Base-by-base conservation (phyloP, 2,329 filamentous ascomycete species). In the Podosphaera leucotricha region DNA sequence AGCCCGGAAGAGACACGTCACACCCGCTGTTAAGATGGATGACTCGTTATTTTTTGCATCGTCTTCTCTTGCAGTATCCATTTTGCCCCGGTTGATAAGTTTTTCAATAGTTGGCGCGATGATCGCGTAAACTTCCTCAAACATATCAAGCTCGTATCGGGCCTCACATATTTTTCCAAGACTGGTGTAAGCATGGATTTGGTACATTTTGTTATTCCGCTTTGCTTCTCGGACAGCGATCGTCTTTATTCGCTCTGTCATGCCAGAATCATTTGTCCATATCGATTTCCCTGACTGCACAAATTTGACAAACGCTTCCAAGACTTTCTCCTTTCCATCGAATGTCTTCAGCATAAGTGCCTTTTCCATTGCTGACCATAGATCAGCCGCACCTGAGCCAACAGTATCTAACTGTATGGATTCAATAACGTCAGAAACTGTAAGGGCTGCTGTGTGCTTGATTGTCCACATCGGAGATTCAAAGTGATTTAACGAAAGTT, bases 261-360 rank as follows among this genome's bases (percentile, higher is more conserved):
- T 61, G 8, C 57, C 55, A 0, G 57, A 48, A 49, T 78, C 70
- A 5, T 60, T 58, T 40, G 65, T 61, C 65, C 75, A 76, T 24
- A 82, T 63, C 6, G 59, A 60, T 50, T 68, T 69, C 0, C 71
- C 72, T 49, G 76, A 73, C 53, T 73, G 68, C 0, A 80, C 75
- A 53, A 95, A 90, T 46, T 75, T 71, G 3, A 84, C 78, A 59
- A 90, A 84, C 5, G 81, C 77, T 38, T 75, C 69, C 2, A 95
- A 66, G 26, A 98, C 72, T 51, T 75, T 76, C 61, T 94, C 85
- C 58, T 98, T 98, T 19, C 84, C 84, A 0, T 80, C 71, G 67
- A 93, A 98, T 0, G 86, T 93, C 66, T 94, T 95, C 11, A 92
- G 75, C 2, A 75, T 72, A 36, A 95, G 62, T 1, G 82, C 75